Conservation (phyloP, 441 rosid genomes). For the Melianthus villosus region DNA sequence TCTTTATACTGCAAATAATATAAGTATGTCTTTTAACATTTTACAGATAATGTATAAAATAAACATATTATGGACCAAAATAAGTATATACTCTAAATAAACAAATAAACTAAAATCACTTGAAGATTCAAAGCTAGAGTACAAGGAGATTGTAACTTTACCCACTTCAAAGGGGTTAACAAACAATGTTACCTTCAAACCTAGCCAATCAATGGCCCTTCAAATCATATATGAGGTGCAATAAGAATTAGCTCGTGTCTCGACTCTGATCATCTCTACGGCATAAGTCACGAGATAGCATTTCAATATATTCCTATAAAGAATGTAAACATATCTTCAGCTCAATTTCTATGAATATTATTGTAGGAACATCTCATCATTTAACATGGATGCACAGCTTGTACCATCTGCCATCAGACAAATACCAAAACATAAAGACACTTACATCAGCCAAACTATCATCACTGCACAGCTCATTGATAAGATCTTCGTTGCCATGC, state of each 20-base stretch:
- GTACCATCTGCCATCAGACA: background rate
- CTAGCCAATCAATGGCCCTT: background rate
- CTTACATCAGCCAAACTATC: constrained; percentile 50
- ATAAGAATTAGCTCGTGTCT: constrained; percentile 8
- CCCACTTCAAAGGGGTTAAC: no score
- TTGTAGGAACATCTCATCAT: background rate
- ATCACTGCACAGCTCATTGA: constrained; percentile 30
- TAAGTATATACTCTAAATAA: no score
- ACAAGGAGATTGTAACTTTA: no score
- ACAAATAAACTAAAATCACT: no score
- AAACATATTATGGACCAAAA: no score
- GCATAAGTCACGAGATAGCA: constrained; percentile 35
- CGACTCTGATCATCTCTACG: constrained; percentile 18
- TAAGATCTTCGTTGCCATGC: constrained; percentile 25
- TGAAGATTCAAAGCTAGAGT: no score
- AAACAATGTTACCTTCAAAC: background rate
- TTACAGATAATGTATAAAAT: no score
- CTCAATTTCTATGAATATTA: background rate
- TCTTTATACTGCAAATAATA: no score
- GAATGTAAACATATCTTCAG: background rate
- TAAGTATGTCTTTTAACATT: no score
- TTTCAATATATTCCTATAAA: constrained; percentile 47
- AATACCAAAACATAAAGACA: background rate
- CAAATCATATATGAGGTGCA: background rate
- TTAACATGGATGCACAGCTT: background rate